These are phyloP conservation scores for Dichotomopilus funicola DNA, from an alignment of 2,329 filamentous ascomycete species.

Conservation along the genomic window DNA sequence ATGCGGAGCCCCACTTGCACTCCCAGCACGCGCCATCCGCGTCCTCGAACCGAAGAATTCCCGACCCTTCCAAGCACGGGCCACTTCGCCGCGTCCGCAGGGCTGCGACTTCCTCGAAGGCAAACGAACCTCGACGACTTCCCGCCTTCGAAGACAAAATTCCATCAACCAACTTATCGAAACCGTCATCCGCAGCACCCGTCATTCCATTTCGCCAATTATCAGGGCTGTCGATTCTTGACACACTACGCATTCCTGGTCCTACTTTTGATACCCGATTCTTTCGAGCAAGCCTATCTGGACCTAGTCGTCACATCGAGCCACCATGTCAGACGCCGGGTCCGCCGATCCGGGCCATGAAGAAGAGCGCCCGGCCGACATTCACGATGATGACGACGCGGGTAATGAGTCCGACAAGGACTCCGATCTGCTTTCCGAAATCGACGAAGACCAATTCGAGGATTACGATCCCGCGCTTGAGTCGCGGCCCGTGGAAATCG, in stretches of 20 bases:
- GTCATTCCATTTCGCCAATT: too few species aligned
- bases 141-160: background rate
- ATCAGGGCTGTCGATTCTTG: too few species aligned
- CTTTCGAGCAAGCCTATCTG: background rate
- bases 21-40: background rate
- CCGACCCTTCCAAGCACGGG: background rate
- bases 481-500: constrained; percentile 59
- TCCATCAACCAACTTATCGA: background rate
- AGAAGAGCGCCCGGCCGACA: constrained; percentile 15
- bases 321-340: constrained; percentile 39
- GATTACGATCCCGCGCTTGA: constrained; percentile 61
- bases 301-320: background rate
- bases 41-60: background rate
- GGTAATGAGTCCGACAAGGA: constrained; percentile 45
- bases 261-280: background rate
- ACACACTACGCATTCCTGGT: background rate
- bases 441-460: constrained; percentile 64
- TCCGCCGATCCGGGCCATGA: constrained; percentile 27
- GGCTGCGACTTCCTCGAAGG: background rate
- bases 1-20: constrained; percentile 4
- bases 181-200: background rate
- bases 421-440: constrained; percentile 57
- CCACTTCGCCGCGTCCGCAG: background rate
- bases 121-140: background rate
- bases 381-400: constrained; percentile 12